Evolutionary conservation across 2,329 filamentous ascomycete species (phyloP).

Genomic region (Stachybotrys chlorohalonatus): DNA sequence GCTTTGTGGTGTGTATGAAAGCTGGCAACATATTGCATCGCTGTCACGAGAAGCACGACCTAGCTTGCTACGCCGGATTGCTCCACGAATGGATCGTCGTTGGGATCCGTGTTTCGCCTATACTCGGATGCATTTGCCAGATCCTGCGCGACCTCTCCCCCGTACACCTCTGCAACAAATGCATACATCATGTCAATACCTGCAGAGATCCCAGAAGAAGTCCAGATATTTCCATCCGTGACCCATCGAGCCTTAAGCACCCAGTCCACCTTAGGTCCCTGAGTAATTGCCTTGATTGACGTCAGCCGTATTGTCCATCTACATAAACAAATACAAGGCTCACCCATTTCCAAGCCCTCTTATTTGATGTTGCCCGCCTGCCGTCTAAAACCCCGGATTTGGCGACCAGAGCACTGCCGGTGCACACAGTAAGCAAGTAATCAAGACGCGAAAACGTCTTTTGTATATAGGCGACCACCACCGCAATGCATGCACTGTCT

Average conservation of each 20-base stretch:
- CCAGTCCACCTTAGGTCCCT: conserved; percentile 37
- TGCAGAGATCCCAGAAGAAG: conserved; percentile 46
- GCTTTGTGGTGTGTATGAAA: too few relatives aligned
- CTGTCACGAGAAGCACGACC: not conserved
- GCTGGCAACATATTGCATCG: too few relatives aligned
- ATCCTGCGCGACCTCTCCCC: conserved; percentile 33
- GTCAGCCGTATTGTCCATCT: not conserved
- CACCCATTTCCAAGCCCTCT: conserved; percentile 31
- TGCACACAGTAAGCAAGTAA: conserved; percentile 49
- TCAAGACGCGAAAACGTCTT: conserved; percentile 27
- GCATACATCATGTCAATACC: conserved; percentile 54
- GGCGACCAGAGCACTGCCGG: conserved; percentile 42
- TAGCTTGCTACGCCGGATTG: not conserved
- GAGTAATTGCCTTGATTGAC: not conserved
- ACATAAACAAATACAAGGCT: conserved; percentile 13
- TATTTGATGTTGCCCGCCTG: conserved; percentile 48
- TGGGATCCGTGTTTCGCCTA: conserved; percentile 34
- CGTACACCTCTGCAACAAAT: conserved; percentile 44
- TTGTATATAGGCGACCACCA: conserved; percentile 29
- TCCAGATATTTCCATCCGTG: conserved; percentile 48
- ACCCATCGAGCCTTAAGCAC: conserved; percentile 47
- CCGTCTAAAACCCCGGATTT: conserved; percentile 43
- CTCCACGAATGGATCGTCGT: conserved; percentile 38
- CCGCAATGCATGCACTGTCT: conserved; percentile 15
- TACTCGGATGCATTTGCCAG: conserved; percentile 47